Evolutionary conservation across 2,329 filamentous ascomycete genomes (phyloP).

Genomic region (Cercospora berteroae): DNA sequence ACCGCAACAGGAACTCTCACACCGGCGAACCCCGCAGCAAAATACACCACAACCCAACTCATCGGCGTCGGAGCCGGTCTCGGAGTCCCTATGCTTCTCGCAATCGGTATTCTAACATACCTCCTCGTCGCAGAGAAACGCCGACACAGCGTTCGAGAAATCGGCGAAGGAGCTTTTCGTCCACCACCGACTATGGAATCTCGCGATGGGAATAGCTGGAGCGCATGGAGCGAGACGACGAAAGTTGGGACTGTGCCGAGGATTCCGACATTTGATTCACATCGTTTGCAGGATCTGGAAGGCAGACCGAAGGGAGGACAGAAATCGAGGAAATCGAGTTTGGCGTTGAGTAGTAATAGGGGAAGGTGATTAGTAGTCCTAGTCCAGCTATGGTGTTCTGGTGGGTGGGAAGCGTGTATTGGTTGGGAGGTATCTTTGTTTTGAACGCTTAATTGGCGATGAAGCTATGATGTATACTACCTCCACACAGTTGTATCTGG

Average conservation of each 20-base stretch:
- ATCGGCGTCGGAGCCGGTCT: constrained; percentile 9
- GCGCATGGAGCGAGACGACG: constrained; percentile 11
- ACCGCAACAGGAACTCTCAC: constrained; percentile 7
- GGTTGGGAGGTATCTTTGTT: neutral
- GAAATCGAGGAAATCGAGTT: neutral
- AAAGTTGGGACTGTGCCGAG: neutral
- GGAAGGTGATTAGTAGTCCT: neutral
- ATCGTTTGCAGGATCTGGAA: neutral
- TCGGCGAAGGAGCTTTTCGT: constrained; percentile 5
- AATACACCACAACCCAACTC: constrained; percentile 7
- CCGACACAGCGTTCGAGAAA: neutral
- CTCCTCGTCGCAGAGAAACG: constrained; percentile 11
- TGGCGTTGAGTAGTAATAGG: neutral
- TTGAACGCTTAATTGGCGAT: neutral
- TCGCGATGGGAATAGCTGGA: constrained; percentile 13
- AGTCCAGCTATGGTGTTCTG: neutral
- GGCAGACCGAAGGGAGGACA: neutral
- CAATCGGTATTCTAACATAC: constrained; percentile 8
- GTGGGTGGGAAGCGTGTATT: neutral
- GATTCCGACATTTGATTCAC: neutral
- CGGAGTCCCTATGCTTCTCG: constrained; percentile 10
- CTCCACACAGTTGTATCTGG: neutral
- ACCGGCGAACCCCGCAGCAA: neutral
- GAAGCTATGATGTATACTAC: neutral
- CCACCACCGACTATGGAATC: neutral